Percentiles rank a stretch among this genome's conserved stretches.
phyloP scores from a whole-genome alignment of 2,329 filamentous ascomycete species.

The Thermoascus crustaceus region DNA sequence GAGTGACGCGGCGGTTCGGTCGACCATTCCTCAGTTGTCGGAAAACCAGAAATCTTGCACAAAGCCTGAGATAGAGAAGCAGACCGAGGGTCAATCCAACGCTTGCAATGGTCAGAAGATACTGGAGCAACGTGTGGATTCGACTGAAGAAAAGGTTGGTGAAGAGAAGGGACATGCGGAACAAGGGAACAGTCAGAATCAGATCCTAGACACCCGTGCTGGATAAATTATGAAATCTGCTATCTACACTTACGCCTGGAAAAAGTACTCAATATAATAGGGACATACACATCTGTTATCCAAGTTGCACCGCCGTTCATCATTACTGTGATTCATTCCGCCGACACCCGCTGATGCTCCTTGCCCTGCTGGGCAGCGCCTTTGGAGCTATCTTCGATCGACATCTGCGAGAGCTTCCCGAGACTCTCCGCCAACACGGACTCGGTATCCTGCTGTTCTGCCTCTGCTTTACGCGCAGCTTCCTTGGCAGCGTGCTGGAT shows the following conservation, averaged over 20 bases:
- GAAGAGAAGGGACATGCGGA: background rate
- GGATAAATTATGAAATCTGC: background rate
- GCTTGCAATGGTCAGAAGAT: too few relatives aligned
- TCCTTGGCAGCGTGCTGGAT: conserved; percentile 36
- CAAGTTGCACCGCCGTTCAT: too few relatives aligned
- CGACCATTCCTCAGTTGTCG: conserved; percentile 18
- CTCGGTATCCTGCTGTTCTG: conserved; percentile 20
- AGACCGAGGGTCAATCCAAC: background rate
- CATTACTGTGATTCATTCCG: too few relatives aligned
- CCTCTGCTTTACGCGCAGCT: conserved; percentile 23
- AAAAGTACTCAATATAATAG: too few relatives aligned
- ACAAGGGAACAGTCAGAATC: conserved; percentile 2
- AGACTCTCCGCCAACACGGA: conserved; percentile 31
- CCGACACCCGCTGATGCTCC: too few relatives aligned
- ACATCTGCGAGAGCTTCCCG: conserved; percentile 33
- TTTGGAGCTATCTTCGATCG: conserved; percentile 28
- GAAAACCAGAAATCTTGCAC: background rate
- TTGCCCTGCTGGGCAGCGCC: too few relatives aligned
- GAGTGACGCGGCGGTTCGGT: conserved; percentile 23
- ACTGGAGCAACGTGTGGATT: too few relatives aligned
- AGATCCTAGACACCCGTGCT: conserved; percentile 2
- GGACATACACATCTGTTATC: too few relatives aligned
- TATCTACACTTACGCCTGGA: conserved; percentile 1
- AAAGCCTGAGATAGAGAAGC: background rate
- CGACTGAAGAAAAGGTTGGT: background rate